phyloP scores from a whole-genome alignment of 2,329 filamentous ascomycete species.

The Trichoderma brevicompactum region DNA sequence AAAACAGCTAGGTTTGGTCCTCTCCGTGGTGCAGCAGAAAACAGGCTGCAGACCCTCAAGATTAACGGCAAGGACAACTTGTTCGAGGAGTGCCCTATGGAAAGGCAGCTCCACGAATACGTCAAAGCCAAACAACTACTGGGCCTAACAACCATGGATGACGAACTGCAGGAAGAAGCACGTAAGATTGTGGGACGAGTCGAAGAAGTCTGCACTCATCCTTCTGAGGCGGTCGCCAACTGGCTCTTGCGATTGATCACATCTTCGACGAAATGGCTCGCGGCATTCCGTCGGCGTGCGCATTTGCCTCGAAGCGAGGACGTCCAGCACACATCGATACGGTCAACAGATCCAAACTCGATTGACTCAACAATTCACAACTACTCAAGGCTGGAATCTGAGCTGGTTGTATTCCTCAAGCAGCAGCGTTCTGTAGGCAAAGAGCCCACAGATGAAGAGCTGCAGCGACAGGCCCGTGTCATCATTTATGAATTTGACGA shows the following conservation, averaged over 20 bases:
- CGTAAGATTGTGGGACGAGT: conserved; percentile 62
- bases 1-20: conserved; percentile 54
- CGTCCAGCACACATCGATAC: conserved; percentile 52
- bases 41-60: conserved; percentile 52
- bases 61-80: conserved; percentile 63
- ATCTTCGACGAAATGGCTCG: conserved; percentile 58
- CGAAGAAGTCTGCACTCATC: conserved; percentile 55
- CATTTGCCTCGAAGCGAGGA: conserved; percentile 62
- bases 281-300: conserved; percentile 59
- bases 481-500: conserved; percentile 67
- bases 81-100: conserved; percentile 61
- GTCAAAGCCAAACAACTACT: conserved; percentile 56
- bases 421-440: conserved; percentile 50
- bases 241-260: conserved; percentile 61
- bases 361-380: conserved; percentile 66
- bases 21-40: conserved; percentile 52
- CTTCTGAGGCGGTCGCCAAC: conserved; percentile 56
- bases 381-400: conserved; percentile 59
- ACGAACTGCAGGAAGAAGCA: conserved; percentile 63
- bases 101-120: conserved; percentile 58
- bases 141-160: conserved; percentile 63
- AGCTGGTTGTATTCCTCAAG: conserved; percentile 58
- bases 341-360: conserved; percentile 57
- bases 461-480: conserved; percentile 62
- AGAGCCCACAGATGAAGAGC: conserved; percentile 56